These are phyloP conservation scores for Solanum piurae DNA, from an alignment of 257 asterid species.

Conservation along the genomic window DNA sequence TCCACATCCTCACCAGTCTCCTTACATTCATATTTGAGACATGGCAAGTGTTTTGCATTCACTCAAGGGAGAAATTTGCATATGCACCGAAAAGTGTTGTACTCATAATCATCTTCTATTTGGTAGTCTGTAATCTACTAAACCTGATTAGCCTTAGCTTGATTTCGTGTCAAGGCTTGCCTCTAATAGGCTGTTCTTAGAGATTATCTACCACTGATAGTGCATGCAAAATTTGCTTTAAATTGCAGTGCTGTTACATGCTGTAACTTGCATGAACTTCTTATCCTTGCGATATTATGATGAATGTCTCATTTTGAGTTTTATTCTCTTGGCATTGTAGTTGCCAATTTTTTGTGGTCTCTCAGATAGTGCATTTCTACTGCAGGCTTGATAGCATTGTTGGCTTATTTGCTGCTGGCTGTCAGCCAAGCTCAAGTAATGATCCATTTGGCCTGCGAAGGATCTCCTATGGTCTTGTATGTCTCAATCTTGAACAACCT, in stretches of 20 bases:
- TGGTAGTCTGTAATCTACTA: background rate
- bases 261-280: background rate
- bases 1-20: background rate
- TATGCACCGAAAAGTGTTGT: background rate
- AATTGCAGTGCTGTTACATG: background rate
- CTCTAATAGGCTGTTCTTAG: background rate
- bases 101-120: background rate
- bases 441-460: constrained; percentile 96
- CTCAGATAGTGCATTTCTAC: background rate
- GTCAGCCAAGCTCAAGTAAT: constrained; percentile 82
- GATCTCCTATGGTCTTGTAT: constrained; percentile 88
- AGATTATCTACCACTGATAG: background rate
- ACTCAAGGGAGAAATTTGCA: background rate
- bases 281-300: background rate
- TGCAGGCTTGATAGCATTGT: constrained; percentile 93
- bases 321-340: background rate
- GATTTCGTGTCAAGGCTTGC: background rate
- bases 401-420: constrained; percentile 96
- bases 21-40: background rate
- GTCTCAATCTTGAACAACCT: constrained; percentile 12
- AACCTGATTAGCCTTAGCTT: background rate
- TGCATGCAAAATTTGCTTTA: background rate
- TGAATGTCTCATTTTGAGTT: background rate
- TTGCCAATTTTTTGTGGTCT: background rate
- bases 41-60: background rate